Evolutionary conservation across 495 filamentous ascomycete species (phyloP), one percentile per base, ranked within the genome.

Genomic region (Penicillium tannophilum): DNA sequence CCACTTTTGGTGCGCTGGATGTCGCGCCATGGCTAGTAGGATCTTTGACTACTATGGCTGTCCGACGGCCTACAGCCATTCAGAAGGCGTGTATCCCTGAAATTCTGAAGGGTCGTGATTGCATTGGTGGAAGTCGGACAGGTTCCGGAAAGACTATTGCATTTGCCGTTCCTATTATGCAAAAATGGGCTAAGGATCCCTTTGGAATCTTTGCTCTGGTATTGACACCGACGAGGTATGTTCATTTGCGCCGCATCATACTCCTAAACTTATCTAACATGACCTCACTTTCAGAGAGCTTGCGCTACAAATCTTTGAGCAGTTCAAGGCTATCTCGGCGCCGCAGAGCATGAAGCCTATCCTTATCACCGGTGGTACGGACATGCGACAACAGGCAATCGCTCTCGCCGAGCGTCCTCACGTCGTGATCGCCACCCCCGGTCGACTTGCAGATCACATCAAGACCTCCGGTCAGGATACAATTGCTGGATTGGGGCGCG

Each of bases 111-210:
- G 94, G 94, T 4, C 82, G 88, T 61, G 91, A 98, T 73, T 96
- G 92, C 63, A 96, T 98, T 63, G 94, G 95, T 63, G 91, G 92
- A 17, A 96, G 91, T 64, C 82, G 90, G 55, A 98, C 94, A 4
- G 94, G 94, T 76, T 97, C 93, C n/a, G 94, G 94, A 70, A 98
- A 98, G 78, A 98, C 94, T n/a, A 86, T 97, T 43, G 93, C 94
- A 35, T 98, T 98, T 75, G 87, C 93, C 12, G 91, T 90, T 9
- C 94, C 94, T 16, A 94, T 98, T 48, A 76, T 98, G 51, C 93
- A 97, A 68, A 86, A 86, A 73, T 98, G 93, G 94, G 86, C 94
- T 4, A 81, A 89, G 71, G 93, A 98, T 79, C 94, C 94, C 8
- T 84, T 88, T 58, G 95, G 91, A 36, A 91, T 97, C 65, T 98